These are phyloP conservation scores for Exsudoporus frostii DNA, from an alignment of 768 basidiomycete species.

Conservation along the genomic window DNA sequence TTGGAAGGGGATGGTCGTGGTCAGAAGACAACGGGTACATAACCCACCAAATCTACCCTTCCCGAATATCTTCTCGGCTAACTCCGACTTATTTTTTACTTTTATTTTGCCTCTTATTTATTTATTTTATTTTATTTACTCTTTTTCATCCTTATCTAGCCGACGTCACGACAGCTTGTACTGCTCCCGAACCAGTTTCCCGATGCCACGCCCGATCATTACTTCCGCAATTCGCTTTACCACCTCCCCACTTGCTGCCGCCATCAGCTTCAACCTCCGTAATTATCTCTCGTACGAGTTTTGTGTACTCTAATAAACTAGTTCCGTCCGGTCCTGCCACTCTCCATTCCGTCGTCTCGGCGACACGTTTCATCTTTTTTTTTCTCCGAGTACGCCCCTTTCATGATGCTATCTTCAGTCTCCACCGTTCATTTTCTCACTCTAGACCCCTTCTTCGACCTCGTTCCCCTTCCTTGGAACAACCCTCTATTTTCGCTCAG, in stretches of 20 bases:
- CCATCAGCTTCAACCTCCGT: background rate
- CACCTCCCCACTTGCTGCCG: background rate
- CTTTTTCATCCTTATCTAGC: slow-evolving; percentile 25
- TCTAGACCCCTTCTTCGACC: slow-evolving; percentile 2
- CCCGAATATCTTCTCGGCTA: slow-evolving; percentile 27
- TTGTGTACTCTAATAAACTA: background rate
- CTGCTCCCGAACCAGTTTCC: slow-evolving; percentile 8
- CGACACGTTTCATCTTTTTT: background rate
- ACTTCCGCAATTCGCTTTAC: background rate
- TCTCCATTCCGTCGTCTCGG: background rate
- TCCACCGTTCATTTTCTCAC: slow-evolving; percentile 12
- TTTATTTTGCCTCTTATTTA: background rate
- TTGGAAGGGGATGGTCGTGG: slow-evolving; percentile 22
- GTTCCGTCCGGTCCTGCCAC: slow-evolving; percentile 19
- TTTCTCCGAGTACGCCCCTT: background rate
- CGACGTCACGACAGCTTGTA: slow-evolving; percentile 19
- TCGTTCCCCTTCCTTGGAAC: slow-evolving; percentile 7
- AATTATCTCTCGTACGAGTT: background rate
- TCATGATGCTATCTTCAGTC: slow-evolving; percentile 5
- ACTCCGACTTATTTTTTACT: slow-evolving; percentile 19
- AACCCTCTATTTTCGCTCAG: slow-evolving; percentile 11
- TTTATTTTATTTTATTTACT: slow-evolving; percentile 4
- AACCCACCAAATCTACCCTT: slow-evolving; percentile 18
- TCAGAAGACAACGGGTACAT: slow-evolving; percentile 33
- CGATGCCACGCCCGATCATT: slow-evolving; percentile 20